Evolutionary conservation across 2,329 filamentous ascomycete species (phyloP).

Genomic region (Stagonosporopsis tanaceti): DNA sequence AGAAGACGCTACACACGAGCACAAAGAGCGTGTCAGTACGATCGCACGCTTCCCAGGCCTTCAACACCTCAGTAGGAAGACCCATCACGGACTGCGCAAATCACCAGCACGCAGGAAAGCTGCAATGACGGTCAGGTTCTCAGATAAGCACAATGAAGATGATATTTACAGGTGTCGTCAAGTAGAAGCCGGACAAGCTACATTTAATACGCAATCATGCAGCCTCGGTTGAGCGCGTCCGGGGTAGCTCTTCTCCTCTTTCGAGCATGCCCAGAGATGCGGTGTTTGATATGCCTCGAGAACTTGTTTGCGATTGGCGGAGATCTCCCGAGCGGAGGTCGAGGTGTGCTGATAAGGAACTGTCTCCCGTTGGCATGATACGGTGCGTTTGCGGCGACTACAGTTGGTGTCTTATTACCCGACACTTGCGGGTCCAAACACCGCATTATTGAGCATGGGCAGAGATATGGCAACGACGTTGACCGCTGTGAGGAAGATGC

Average conservation of each 20-base stretch:
- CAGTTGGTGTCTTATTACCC: background rate
- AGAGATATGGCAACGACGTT: too few relatives aligned
- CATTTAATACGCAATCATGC: slow-evolving; percentile 3
- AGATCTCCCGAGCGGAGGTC: background rate
- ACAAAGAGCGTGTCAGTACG: slow-evolving; percentile 62
- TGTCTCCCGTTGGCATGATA: background rate
- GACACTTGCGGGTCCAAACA: background rate
- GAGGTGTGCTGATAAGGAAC: slow-evolving; percentile 24
- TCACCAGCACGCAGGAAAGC: background rate
- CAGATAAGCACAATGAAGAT: background rate
- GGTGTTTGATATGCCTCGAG: slow-evolving; percentile 33
- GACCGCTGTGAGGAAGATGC: background rate
- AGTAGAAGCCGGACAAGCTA: background rate
- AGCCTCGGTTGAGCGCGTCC: slow-evolving; percentile 14
- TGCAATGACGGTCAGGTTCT: background rate
- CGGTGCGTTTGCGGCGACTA: slow-evolving; percentile 4
- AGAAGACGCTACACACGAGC: slow-evolving; percentile 61
- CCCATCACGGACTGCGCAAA: slow-evolving; percentile 22
- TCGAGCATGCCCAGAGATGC: slow-evolving; percentile 25
- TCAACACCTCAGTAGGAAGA: slow-evolving; percentile 38
- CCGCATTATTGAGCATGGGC: too few relatives aligned
- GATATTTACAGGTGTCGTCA: background rate
- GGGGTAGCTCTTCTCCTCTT: slow-evolving; percentile 11
- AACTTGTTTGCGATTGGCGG: slow-evolving; percentile 21
- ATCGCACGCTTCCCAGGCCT: slow-evolving; percentile 61